These are phyloP conservation scores for Plasmodium falciparum DNA, from an alignment of 169 alveolate species.

Conservation along the genomic window DNA sequence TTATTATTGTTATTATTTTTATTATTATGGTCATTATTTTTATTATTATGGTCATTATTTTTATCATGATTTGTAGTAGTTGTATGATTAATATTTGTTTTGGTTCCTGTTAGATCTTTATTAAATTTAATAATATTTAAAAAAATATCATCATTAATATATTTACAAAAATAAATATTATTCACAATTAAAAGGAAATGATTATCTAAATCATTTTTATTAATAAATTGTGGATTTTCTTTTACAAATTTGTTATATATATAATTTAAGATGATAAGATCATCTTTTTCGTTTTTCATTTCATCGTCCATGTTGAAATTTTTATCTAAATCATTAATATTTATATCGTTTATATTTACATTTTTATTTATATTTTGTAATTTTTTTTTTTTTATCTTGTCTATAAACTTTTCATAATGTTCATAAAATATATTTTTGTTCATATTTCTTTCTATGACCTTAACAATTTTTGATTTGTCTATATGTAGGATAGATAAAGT, in stretches of 20 bases:
- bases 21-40: too few species aligned
- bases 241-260: constrained; percentile 30
- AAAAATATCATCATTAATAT: constrained; percentile 39
- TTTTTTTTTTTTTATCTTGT: too few species aligned
- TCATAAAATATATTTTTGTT: constrained; percentile 10
- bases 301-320: constrained; percentile 6
- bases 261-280: constrained; percentile 44
- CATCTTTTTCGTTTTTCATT: constrained; percentile 32
- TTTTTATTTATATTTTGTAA: constrained; percentile 10
- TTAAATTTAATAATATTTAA: constrained; percentile 22
- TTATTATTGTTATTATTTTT: too few species aligned
- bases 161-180: constrained; percentile 28
- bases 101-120: neutral
- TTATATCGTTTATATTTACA: neutral
- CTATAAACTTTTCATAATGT: constrained; percentile 3
- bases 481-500: constrained; percentile 40
- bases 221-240: neutral
- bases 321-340: constrained; percentile 7
- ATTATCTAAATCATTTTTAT: constrained; percentile 5
- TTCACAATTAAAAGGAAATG: constrained; percentile 6
- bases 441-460: constrained; percentile 20
- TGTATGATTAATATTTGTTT: too few species aligned
- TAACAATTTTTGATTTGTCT: constrained; percentile 43
- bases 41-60: too few species aligned
- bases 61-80: too few species aligned